Conservation (phyloP, 2,329 filamentous ascomycete species). For the Byssothecium circinans region DNA sequence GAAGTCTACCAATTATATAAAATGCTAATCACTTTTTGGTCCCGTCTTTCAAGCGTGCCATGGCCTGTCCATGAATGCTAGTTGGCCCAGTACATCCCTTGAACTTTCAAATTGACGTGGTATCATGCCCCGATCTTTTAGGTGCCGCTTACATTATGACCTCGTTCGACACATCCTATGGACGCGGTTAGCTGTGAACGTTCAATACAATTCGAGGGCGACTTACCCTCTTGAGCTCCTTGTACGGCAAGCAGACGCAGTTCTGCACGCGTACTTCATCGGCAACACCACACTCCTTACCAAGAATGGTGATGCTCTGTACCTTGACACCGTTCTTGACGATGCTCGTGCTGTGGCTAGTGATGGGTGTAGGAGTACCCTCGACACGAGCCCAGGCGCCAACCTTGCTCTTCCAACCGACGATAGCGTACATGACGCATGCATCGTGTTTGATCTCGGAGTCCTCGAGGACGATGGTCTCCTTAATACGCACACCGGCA, state of each 20-base stretch:
- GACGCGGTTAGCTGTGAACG: slow-evolving; percentile 6
- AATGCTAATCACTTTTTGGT: background rate
- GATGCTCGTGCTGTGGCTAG: slow-evolving; percentile 89
- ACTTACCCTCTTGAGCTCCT: slow-evolving; percentile 93
- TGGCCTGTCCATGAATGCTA: background rate
- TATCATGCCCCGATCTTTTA: slow-evolving; percentile 15
- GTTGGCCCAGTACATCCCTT: background rate
- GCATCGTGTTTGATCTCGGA: slow-evolving; percentile 95
- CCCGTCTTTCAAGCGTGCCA: background rate
- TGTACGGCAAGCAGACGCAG: slow-evolving; percentile 95
- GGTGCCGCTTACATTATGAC: slow-evolving; percentile 78
- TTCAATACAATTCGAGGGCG: background rate
- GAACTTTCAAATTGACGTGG: slow-evolving; percentile 4
- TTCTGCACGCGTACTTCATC: slow-evolving; percentile 97
- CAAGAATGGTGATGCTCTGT: slow-evolving; percentile 95
- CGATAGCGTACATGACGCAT: slow-evolving; percentile 92
- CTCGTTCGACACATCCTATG: slow-evolving; percentile 77
- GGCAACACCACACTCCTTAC: slow-evolving; percentile 91
- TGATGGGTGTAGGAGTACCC: slow-evolving; percentile 84
- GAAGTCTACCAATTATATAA: background rate
- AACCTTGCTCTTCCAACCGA: slow-evolving; percentile 94
- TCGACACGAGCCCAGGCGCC: slow-evolving; percentile 98
- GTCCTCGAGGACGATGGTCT: slow-evolving; percentile 93
- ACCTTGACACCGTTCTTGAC: slow-evolving; percentile 98
- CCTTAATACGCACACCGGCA: slow-evolving; percentile 88